Evolutionary conservation across 257 asterid genomes (phyloP), one percentile per base, ranked within the genome.

Genomic region (Hygrophila difformis): DNA sequence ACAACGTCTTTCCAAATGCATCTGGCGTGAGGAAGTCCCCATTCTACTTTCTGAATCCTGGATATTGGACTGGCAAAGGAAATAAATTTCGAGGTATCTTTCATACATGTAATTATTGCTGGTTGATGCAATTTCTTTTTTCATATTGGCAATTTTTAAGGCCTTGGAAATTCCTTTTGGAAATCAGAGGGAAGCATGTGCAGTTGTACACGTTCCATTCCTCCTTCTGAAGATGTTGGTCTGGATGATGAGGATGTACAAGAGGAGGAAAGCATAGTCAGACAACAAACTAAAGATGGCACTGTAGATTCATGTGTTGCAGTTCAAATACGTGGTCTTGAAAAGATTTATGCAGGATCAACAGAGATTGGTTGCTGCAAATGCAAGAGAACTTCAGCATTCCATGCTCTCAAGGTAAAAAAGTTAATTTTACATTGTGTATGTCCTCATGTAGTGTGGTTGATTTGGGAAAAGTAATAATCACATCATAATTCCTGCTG

Each of bases 61-160:
- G 89, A 39, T 88, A 84, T 69, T 88, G 95, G 95, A 81, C 82
- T n/a, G 97, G 94, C 26, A 88, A 73, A 66, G 93, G 94, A 70
- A 70, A 67, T 75, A 81, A 61, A 57, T 77, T 63, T 58, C 44
- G 63, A 84, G 97, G 95, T 88, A 81, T 58, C 47, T 20, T 5
- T n/a, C n/a, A 16, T 18, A 56, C 23, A 14, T 21, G 48, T 31
- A 13, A 23, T 46, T 54, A 44, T 26, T 52, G 22, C 53, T 58
- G n/a, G 26, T 29, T 56, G 47, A 33, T 37, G 34, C 2, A 26
- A 35, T 23, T 18, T 6, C 33, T 59, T 40, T 20, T 1, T 56
- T 28, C 7, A 44, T 41, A 28, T 41, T 43, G 12, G 36, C 57
- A 45, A 49, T 42, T 53, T 26, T 24, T 70, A 34, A 60, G 51